phyloP scores from a whole-genome alignment of 2,329 filamentous ascomycete species.

The Emydomyces testavorans region DNA sequence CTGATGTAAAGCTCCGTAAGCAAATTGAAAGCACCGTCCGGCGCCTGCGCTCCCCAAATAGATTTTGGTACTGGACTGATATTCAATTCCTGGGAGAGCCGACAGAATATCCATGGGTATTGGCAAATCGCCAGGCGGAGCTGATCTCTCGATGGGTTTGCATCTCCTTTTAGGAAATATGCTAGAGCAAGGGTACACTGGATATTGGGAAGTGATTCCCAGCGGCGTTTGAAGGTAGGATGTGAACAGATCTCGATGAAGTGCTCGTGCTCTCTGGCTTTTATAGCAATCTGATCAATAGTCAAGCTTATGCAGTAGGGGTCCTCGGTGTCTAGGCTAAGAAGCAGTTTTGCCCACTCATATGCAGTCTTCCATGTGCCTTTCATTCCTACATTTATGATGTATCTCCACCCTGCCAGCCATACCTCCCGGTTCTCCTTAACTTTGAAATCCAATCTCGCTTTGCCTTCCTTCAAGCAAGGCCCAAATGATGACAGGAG shows the following conservation, averaged over 20 bases:
- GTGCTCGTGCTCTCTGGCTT: constrained; percentile 63
- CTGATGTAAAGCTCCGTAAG: constrained; percentile 65
- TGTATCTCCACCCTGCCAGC: constrained; percentile 80
- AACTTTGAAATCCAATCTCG: constrained; percentile 65
- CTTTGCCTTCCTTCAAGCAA: constrained; percentile 64
- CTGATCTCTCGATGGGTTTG: constrained; percentile 51
- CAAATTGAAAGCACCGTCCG: constrained; percentile 54
- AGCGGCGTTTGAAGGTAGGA: constrained; percentile 39
- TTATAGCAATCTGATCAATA: constrained; percentile 74
- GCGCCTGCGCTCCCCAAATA: constrained; percentile 68
- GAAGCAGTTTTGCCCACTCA: constrained; percentile 81
- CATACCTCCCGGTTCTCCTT: constrained; percentile 88
- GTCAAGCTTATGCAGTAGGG: constrained; percentile 73
- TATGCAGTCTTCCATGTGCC: constrained; percentile 89
- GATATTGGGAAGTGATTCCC: constrained; percentile 55
- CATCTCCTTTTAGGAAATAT: constrained; percentile 57
- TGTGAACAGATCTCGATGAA: constrained; percentile 57
- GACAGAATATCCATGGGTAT: constrained; percentile 74
- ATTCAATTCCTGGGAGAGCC: constrained; percentile 68
- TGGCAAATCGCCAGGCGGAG: constrained; percentile 57
- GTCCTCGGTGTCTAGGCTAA: constrained; percentile 63
- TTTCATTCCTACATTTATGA: constrained; percentile 72
- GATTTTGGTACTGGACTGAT: constrained; percentile 63
- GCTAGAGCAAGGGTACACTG: constrained; percentile 68
- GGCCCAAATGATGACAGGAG: constrained; percentile 71